Evolutionary conservation across 2,329 filamentous ascomycete species (phyloP).

Genomic region (Trichophyton verrucosum): DNA sequence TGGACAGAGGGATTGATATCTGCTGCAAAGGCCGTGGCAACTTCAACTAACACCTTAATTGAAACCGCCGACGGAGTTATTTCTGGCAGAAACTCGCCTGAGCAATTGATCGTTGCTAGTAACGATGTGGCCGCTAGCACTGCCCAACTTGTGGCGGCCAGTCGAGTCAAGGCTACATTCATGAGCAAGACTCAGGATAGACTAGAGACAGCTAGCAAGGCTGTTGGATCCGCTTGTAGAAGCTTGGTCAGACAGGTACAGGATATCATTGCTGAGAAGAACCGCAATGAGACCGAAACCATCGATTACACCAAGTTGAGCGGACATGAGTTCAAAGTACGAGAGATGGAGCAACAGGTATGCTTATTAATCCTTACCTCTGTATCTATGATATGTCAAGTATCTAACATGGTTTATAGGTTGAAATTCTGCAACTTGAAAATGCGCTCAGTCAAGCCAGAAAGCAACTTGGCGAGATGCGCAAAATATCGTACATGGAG

Average conservation of each 20-base stretch:
- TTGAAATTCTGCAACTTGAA: conserved; percentile 93
- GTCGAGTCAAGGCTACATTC: conserved; percentile 91
- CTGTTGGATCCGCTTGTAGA: conserved; percentile 79
- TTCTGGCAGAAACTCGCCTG: conserved; percentile 78
- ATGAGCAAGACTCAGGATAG: conserved; percentile 95
- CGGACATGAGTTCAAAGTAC: conserved; percentile 93
- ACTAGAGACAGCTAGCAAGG: conserved; percentile 81
- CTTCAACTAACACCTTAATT: conserved; percentile 88
- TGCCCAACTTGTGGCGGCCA: conserved; percentile 89
- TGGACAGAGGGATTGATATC: conserved; percentile 98
- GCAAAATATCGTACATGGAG: conserved; percentile 89
- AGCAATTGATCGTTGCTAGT: conserved; percentile 94
- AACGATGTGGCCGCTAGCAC: conserved; percentile 95
- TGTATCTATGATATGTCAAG: conserved; percentile 6
- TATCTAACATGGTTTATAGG: conserved; percentile 40
- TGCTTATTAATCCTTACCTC: conserved; percentile 17
- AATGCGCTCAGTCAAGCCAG: conserved; percentile 70
- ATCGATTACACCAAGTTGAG: conserved; percentile 83
- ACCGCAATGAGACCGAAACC: conserved; percentile 61
- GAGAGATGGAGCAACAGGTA: conserved; percentile 99
- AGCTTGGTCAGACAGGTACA: conserved; percentile 86
- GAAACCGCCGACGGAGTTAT: conserved; percentile 96
- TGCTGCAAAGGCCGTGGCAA: conserved; percentile 88
- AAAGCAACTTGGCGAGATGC: conserved; percentile 85
- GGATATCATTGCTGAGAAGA: conserved; percentile 78